phyloP scores from a whole-genome alignment of 768 basidiomycete genomes.

The Kwoniella sp. region DNA sequence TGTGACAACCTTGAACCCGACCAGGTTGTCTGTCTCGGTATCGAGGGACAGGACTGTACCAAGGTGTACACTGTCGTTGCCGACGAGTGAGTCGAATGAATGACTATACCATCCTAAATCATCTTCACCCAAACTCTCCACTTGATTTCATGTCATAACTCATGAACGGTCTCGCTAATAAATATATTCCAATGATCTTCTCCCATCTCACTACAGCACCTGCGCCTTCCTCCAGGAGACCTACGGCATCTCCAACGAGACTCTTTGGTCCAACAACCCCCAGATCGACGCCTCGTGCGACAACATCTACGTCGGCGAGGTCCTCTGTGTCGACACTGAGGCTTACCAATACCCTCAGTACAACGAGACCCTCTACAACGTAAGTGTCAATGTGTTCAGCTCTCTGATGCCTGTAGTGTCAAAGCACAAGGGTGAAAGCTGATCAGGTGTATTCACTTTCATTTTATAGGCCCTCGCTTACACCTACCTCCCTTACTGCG shows the following conservation, averaged over 20 bases:
- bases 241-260: slow-evolving; percentile 61
- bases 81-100: slow-evolving; percentile 61
- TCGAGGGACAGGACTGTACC: slow-evolving; percentile 65
- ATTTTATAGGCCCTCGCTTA: slow-evolving; percentile 32
- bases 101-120: too few species aligned
- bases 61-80: slow-evolving; percentile 63
- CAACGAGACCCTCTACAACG: slow-evolving; percentile 46
- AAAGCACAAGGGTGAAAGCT: background rate
- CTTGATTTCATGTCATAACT: too few species aligned
- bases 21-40: slow-evolving; percentile 68
- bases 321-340: slow-evolving; percentile 62
- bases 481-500: slow-evolving; percentile 42
- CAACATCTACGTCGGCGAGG: slow-evolving; percentile 78
- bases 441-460: background rate
- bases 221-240: slow-evolving; percentile 62
- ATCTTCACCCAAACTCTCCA: too few species aligned
- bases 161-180: too few species aligned
- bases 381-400: slow-evolving; percentile 22
- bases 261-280: slow-evolving; percentile 72
- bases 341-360: slow-evolving; percentile 59
- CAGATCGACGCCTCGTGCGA: slow-evolving; percentile 61
- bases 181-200: too few species aligned
- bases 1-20: slow-evolving; percentile 67
- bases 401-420: background rate
- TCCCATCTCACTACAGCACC: slow-evolving; percentile 42